A percentile compares a stretch with the other conserved stretches of the same genome.
These are phyloP conservation scores for Henckelia pumila DNA, from an alignment of 257 asterid genomes.

Conservation along the genomic window DNA sequence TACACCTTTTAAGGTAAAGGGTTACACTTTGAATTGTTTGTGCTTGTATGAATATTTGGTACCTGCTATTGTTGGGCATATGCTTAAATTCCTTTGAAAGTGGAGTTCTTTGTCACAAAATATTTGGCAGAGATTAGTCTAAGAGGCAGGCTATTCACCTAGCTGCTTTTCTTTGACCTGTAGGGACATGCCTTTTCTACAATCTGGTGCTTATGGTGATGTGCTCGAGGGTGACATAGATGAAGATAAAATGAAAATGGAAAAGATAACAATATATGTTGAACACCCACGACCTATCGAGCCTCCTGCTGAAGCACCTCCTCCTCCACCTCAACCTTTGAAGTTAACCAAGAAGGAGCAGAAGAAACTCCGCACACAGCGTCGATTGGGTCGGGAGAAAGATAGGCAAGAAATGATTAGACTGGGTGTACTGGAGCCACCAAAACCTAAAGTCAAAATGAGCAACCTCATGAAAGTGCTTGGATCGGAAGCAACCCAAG, in stretches of 20 bases:
- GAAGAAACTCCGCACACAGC: slow-evolving; percentile 92
- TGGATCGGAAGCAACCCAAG: slow-evolving; percentile 97
- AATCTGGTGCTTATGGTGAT: slow-evolving; percentile 56
- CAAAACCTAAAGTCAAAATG: slow-evolving; percentile 89
- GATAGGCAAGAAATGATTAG: slow-evolving; percentile 95
- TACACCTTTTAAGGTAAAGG: not conserved
- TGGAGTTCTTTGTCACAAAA: not conserved
- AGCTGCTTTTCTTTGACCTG: slow-evolving; percentile 7
- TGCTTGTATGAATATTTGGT: not conserved
- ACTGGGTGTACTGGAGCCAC: slow-evolving; percentile 83
- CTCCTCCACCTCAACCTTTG: slow-evolving; percentile 96
- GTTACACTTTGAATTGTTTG: not conserved
- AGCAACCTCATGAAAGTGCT: slow-evolving; percentile 96
- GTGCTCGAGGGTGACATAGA: slow-evolving; percentile 37
- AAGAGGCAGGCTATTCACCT: not conserved
- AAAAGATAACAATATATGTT: slow-evolving; percentile 70
- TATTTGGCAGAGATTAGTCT: not conserved
- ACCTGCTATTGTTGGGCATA: not conserved
- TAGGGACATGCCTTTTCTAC: slow-evolving; percentile 81
- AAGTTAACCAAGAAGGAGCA: slow-evolving; percentile 91
- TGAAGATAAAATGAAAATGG: slow-evolving; percentile 57
- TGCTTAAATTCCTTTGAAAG: not conserved
- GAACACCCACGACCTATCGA: slow-evolving; percentile 93
- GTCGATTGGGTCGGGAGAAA: slow-evolving; percentile 75
- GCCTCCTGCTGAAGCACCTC: slow-evolving; percentile 85